Conservation (phyloP, 2,329 filamentous ascomycete genomes). For the Aspergillus aculeatus region DNA sequence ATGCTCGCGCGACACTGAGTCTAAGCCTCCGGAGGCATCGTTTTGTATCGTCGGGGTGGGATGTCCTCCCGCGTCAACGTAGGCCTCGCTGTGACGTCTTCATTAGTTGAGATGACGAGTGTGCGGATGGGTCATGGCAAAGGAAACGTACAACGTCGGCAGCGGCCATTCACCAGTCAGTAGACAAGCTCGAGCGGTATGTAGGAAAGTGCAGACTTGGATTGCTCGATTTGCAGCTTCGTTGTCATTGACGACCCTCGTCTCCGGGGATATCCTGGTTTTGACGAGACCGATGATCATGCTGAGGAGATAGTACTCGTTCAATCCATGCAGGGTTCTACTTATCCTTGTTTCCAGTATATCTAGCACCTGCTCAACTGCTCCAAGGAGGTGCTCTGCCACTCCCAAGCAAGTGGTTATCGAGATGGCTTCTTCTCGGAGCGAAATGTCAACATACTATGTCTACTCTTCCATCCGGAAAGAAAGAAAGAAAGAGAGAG, state of each 20-base stretch:
- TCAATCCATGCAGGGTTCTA: neutral
- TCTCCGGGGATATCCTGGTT: neutral
- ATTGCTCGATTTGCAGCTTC: neutral
- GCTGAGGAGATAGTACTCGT: neutral
- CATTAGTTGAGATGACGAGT: neutral
- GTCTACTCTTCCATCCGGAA: too few species aligned
- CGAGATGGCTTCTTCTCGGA: neutral
- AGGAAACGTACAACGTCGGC: neutral
- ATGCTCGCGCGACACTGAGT: too few species aligned
- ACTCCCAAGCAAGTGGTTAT: neutral
- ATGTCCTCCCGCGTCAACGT: too few species aligned
- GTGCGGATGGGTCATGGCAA: neutral
- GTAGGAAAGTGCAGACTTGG: neutral
- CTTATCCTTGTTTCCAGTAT: neutral
- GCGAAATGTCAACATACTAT: neutral
- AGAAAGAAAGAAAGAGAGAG: too few species aligned
- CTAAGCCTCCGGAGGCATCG: too few species aligned
- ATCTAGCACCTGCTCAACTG: neutral
- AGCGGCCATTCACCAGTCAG: neutral
- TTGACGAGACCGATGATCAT: neutral
- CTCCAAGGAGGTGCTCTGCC: neutral
- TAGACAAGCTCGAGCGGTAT: neutral
- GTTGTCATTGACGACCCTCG: neutral
- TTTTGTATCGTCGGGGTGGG: too few species aligned
- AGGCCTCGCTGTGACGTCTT: too few species aligned